Base-by-base conservation (phyloP, 768 basidiomycete species). In the Fomitopsis serialis region DNA sequence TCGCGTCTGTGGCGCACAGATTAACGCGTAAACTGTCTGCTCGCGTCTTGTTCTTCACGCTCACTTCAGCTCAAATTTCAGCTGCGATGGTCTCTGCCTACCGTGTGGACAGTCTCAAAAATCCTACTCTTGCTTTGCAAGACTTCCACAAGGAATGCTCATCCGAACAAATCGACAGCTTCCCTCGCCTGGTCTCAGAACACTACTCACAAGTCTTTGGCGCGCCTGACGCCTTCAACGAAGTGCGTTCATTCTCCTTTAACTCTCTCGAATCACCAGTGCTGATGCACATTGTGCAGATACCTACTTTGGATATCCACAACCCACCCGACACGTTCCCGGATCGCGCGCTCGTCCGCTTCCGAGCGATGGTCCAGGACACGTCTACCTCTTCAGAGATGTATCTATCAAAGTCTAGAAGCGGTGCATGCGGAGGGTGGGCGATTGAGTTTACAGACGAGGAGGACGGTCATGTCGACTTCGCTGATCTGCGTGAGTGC, bases 291-390 rank as follows among this genome's bases (percentile, higher is more conserved):
- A 22, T 25, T 37, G 25, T 52, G 5, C 49, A 89, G 84, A 85
- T 91, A 45, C 82, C 87, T 0, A 58, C 69, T 7, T 74, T 90
- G 32, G 70, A 76, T 63, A 62, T 76, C 11, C 59, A 62, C 4
- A 61, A 68, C 48, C 79, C 84, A 11, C 81, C 82, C 35, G 72
- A 77, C 24, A 69, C 69, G 2, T 76, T 81, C 60, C 63, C 65
- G 10, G 70, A 76, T 54, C 72, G 82, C n/a, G 68, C 80, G 0
- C 75, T 92, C 3, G 86, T 92, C 2, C 74, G 78, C 19, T 91
- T 92, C 66, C 77, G 80, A 29, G 85, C 78, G 23, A 89, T 92
- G 85, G 74, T 92, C 27, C 91, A 93, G 65, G 90, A 92, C 63
- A 90, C 88, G 2, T 88, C 89, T 2, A 63, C 78, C 17, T 81